These are phyloP conservation scores for Urostyla sp. DNA, from an alignment of 73 alveolate species.

Conservation along the genomic window DNA sequence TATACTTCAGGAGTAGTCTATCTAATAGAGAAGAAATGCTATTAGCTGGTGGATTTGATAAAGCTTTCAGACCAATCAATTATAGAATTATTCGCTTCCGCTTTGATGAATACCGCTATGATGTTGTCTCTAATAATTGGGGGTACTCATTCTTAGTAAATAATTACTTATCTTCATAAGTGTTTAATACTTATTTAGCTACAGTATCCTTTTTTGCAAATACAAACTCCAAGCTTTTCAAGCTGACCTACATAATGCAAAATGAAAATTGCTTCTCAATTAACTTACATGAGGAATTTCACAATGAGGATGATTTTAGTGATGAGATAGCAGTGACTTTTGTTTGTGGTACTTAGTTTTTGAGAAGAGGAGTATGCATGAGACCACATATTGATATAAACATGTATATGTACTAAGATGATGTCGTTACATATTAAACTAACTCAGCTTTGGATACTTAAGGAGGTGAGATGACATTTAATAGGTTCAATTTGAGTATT, in stretches of 20 bases:
- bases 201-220: slow-evolving; percentile 41
- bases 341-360: slow-evolving; percentile 32
- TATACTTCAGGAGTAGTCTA: background rate
- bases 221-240: slow-evolving; percentile 3
- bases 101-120: slow-evolving; percentile 27
- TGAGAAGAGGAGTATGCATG: background rate
- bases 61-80: background rate
- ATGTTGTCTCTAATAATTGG: slow-evolving; percentile 1
- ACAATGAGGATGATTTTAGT: background rate
- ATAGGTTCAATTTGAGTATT: no score
- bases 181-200: slow-evolving; percentile 3
- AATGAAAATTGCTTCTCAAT: slow-evolving; percentile 20
- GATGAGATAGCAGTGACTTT: slow-evolving; percentile 37
- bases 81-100: background rate
- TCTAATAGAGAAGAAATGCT: background rate
- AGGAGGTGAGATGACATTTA: no score
- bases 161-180: background rate
- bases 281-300: background rate
- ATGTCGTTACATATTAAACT: no score
- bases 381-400: background rate
- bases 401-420: background rate
- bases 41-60: background rate
- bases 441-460: no score
- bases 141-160: slow-evolving; percentile 34
- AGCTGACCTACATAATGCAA: background rate